A percentile compares a stretch with the other conserved stretches of the same genome.
These are phyloP conservation scores for Astrothelium macrocarpum DNA, from an alignment of 495 filamentous ascomycete species.

Conservation along the genomic window DNA sequence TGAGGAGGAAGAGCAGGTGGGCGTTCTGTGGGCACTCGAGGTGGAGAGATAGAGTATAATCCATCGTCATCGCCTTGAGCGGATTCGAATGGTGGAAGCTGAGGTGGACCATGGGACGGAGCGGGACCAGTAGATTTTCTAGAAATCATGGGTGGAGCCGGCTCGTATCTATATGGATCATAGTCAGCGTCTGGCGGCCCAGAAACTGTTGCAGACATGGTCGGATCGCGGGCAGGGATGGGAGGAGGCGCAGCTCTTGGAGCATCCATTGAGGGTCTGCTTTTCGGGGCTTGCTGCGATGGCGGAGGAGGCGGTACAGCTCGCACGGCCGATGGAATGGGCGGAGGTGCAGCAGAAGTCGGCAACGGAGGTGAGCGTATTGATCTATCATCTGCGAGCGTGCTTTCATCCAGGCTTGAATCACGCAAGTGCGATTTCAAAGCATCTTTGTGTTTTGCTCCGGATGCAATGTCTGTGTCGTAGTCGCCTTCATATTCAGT, in stretches of 20 bases:
- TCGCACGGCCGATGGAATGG: constrained; percentile 20
- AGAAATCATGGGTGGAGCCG: background rate
- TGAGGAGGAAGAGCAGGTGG: constrained; percentile 13
- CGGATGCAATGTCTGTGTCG: constrained; percentile 91
- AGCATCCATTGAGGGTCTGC: constrained; percentile 29
- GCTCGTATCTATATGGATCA: constrained; percentile 32
- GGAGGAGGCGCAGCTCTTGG: constrained; percentile 30
- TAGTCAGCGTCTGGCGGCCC: constrained; percentile 29
- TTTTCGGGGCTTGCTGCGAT: constrained; percentile 17
- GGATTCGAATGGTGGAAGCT: constrained; percentile 15
- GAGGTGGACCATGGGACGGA: constrained; percentile 15
- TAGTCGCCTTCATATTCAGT: constrained; percentile 98
- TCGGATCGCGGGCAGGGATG: constrained; percentile 11
- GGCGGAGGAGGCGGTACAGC: constrained; percentile 33
- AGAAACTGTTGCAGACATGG: background rate
- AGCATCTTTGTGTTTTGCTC: constrained; percentile 82
- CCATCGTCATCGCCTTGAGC: constrained; percentile 21
- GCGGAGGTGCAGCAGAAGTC: constrained; percentile 18
- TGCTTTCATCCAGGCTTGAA: constrained; percentile 56
- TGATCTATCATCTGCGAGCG: constrained; percentile 43
- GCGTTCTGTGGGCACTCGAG: constrained; percentile 16
- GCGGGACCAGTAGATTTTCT: constrained; percentile 16
- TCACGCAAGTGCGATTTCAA: constrained; percentile 73
- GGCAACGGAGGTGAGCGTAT: constrained; percentile 26
- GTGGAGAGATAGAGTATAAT: constrained; percentile 23